Evolutionary conservation across 2,329 filamentous ascomycete species (phyloP).

Genomic region (Trichoderma breve): DNA sequence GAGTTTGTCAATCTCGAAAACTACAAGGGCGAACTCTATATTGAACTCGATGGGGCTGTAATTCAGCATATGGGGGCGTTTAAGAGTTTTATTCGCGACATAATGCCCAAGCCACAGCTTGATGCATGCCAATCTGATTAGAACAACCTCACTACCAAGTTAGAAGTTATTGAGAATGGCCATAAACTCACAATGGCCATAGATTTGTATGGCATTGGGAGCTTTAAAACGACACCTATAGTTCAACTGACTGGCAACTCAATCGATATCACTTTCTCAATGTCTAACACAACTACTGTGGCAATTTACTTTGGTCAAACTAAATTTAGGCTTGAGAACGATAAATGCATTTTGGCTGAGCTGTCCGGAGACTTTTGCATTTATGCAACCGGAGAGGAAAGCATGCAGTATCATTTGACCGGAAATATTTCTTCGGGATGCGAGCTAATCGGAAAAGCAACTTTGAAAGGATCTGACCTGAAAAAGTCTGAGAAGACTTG

Average conservation of each 20-base stretch:
- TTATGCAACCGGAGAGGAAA: conserved; percentile 24
- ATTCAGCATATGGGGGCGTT: conserved; percentile 32
- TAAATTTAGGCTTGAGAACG: conserved; percentile 33
- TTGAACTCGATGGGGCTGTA: no score
- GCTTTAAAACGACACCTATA: conserved; percentile 27
- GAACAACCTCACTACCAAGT: conserved; percentile 21
- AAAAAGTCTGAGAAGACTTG: no score
- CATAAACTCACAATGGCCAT: conserved; percentile 30
- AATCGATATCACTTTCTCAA: conserved; percentile 26
- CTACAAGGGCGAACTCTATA: not conserved
- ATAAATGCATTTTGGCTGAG: conserved; percentile 28
- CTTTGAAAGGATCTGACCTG: conserved; percentile 16
- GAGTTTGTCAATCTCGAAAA: conserved; percentile 24
- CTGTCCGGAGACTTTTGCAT: conserved; percentile 33
- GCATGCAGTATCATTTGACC: not conserved
- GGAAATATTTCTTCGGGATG: not conserved
- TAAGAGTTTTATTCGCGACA: conserved; percentile 32
- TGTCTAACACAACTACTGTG: conserved; percentile 33
- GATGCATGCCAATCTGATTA: conserved; percentile 26
- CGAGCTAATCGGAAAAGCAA: conserved; percentile 24
- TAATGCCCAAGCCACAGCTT: conserved; percentile 28
- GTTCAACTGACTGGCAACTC: conserved; percentile 22
- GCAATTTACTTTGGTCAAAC: conserved; percentile 34
- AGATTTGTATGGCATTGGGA: conserved; percentile 29
- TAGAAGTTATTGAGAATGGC: conserved; percentile 28